A percentile compares a stretch with the other conserved stretches of the same genome.
Evolutionary conservation across 208 protist genomes (phyloP).

Genomic region (Leishmania tropica): DNA sequence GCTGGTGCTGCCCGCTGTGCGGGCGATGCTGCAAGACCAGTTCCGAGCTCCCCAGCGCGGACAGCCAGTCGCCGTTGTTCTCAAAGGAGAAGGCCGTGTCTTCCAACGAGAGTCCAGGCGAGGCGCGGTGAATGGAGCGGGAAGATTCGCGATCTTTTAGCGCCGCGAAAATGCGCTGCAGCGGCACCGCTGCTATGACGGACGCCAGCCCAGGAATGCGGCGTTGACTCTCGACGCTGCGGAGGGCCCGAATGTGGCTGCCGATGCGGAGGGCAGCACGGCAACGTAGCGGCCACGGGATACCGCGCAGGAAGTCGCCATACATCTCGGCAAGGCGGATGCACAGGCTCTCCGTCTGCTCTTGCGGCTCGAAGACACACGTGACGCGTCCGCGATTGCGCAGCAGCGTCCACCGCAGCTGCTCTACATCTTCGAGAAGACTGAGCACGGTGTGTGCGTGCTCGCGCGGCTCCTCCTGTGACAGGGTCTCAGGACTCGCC

Average conservation of each 20-base stretch:
- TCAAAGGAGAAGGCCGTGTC: constrained; percentile 83
- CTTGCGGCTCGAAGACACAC: constrained; percentile 31
- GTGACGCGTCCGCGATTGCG: constrained; percentile 15
- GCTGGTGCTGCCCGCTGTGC: constrained; percentile 67
- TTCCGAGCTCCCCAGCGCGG: constrained; percentile 75
- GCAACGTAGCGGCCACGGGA: constrained; percentile 47
- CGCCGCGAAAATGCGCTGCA: constrained; percentile 84
- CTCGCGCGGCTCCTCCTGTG: constrained; percentile 45
- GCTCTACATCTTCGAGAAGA: constrained; percentile 74
- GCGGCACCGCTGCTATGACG: constrained; percentile 37
- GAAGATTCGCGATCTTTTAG: constrained; percentile 82
- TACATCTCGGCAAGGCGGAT: constrained; percentile 41
- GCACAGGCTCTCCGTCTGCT: constrained; percentile 25
- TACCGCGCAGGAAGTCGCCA: constrained; percentile 38
- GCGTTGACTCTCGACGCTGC: constrained; percentile 67
- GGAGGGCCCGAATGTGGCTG: constrained; percentile 80
- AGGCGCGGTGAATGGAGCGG: constrained; percentile 65
- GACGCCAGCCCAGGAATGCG: constrained; percentile 43
- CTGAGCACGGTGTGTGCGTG: constrained; percentile 76
- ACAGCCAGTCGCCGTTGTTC: constrained; percentile 86
- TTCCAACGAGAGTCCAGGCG: constrained; percentile 35
- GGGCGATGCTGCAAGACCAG: constrained; percentile 79
- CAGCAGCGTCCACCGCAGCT: constrained; percentile 57
- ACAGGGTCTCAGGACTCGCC: constrained; percentile 3
- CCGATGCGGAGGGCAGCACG: constrained; percentile 65